Base-by-base conservation (phyloP, 2,329 filamentous ascomycete genomes). In the Claviceps sp. region DNA sequence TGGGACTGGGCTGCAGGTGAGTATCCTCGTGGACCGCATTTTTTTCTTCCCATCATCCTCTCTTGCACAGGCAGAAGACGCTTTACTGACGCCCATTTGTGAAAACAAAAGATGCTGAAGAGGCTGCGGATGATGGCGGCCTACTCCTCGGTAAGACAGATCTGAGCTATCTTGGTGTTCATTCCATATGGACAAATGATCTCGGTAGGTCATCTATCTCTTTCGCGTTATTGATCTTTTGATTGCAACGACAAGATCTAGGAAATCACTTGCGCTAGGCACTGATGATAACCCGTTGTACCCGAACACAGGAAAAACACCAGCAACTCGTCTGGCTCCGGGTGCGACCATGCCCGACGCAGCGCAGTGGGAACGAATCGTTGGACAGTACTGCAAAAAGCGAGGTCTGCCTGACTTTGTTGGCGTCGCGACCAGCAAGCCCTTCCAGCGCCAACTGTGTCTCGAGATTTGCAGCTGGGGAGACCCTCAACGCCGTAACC, bases 401-500 rank as follows among this genome's bases (percentile, higher is more conserved):
- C 76, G 77, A 16, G 73, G 75, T 2, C 69, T 85, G n/a, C 76
- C 80, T 13, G 71, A 73, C 10, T 88, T 84, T 56, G 75, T 82
- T 49, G 83, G 84, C 3, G 70, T 77, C 4, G 63, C 74, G 4
- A 89, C 87, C 0, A 74, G 74, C 48, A 83, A 76, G 57, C 80
- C 85, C 0, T 76, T 84, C 48, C 85, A 89, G 60, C 76, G 88
- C 46, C 83, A 87, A 61, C 72, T 90, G 4, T 89, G 85, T 55
- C 75, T 93, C 5, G 80, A 84, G 39, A 80, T 90, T 19, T 90
- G 85, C 61, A 77, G 80, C 47, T 88, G 85, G 81, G 81, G 85
- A 74, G 81, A 66, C 71, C 77, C 53, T 61, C 74, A 58, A 68
- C 73, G 59, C 52, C 65, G 74, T 45, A 70, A 73, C 43, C 65